A percentile compares a stretch with the other conserved stretches of the same genome.
These are phyloP conservation scores for Trichoderma erinaceum DNA, from an alignment of 495 filamentous ascomycete species.

Conservation along the genomic window DNA sequence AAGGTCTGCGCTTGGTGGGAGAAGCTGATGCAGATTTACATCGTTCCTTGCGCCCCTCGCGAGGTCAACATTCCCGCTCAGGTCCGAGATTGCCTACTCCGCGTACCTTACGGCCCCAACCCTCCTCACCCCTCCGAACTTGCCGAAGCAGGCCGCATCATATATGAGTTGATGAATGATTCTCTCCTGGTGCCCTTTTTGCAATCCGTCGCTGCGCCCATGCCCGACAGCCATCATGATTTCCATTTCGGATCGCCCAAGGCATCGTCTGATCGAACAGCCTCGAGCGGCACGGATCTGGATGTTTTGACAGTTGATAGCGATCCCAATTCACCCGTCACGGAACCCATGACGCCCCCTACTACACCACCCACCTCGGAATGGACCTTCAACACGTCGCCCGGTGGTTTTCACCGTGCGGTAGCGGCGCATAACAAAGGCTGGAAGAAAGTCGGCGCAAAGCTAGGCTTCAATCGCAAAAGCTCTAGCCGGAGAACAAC, in stretches of 20 bases:
- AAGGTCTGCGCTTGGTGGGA: slow-evolving; percentile 70
- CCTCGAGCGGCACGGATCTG: slow-evolving; percentile 30
- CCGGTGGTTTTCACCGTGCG: slow-evolving; percentile 43
- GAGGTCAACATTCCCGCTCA: slow-evolving; percentile 90
- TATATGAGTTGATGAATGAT: slow-evolving; percentile 95
- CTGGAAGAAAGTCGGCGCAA: slow-evolving; percentile 84
- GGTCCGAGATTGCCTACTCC: slow-evolving; percentile 74
- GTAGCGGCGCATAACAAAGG: slow-evolving; percentile 49
- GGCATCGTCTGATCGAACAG: slow-evolving; percentile 31
- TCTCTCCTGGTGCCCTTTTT: slow-evolving; percentile 82
- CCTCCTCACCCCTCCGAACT: slow-evolving; percentile 75
- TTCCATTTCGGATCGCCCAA: slow-evolving; percentile 32
- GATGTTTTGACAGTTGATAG: slow-evolving; percentile 46
- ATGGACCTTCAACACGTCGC: slow-evolving; percentile 48
- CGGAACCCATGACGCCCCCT: slow-evolving; percentile 82
- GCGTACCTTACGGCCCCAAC: slow-evolving; percentile 49
- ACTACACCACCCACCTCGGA: slow-evolving; percentile 71
- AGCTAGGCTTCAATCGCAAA: slow-evolving; percentile 64
- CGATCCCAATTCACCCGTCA: slow-evolving; percentile 42
- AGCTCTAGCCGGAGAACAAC: slow-evolving; percentile 34
- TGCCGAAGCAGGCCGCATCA: slow-evolving; percentile 82
- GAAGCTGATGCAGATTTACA: slow-evolving; percentile 66
- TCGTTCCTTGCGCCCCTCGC: slow-evolving; percentile 68
- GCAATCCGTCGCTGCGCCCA: slow-evolving; percentile 43
- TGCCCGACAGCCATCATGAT: neutral